Evolutionary conservation across 176 grass and related monocot genomes (phyloP), one percentile per base, ranked within the genome.

Genomic region (Otatea glauca): DNA sequence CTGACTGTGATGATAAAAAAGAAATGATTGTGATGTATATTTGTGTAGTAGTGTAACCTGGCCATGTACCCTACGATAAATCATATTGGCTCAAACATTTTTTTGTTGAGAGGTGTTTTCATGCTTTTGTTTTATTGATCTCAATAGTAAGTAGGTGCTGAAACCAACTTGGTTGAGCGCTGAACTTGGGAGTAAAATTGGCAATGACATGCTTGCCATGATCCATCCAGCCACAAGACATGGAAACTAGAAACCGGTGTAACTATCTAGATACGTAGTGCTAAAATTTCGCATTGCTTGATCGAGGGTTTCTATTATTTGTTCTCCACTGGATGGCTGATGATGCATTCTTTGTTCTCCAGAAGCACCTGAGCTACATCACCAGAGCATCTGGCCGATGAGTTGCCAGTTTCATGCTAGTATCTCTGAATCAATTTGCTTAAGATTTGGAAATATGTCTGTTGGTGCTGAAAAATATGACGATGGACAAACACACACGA

Each of bases 381-480:
- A 16, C 43, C 37, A 7, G 13, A 89, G 59, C 60, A 72, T 51
- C 81, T 58, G 27, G 38, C 56, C 8, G 55, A 38, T 0, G 27
- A 41, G 72, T 48, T 6, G 21, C 11, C 15, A n/a, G 38, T 49
- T 83, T 92, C 83, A 94, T 65, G 91, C 74, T 56, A 94, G 73
- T 73, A 99, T 94, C 74, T 99, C 90, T 21, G 93, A 96, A 92
- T 99, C 96, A 39, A 99, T 81, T 62, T 99, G 96, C 78, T 96
- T 89, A 47, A 99, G 84, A 29, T 96, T 99, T 71, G 91, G 96
- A 91, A 99, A 99, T 76, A 86, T 76, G 70, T 37, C n/a, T n/a
- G n/a, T n/a, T n/a, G n/a, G n/a, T n/a, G n/a, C n/a, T n/a, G n/a
- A n/a, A n/a, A n/a, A n/a, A n/a, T n/a, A n/a, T n/a, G n/a, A n/a